These are phyloP conservation scores for Cyberlindnera japonica DNA, from an alignment of 805 yeast genomes.

Conservation along the genomic window DNA sequence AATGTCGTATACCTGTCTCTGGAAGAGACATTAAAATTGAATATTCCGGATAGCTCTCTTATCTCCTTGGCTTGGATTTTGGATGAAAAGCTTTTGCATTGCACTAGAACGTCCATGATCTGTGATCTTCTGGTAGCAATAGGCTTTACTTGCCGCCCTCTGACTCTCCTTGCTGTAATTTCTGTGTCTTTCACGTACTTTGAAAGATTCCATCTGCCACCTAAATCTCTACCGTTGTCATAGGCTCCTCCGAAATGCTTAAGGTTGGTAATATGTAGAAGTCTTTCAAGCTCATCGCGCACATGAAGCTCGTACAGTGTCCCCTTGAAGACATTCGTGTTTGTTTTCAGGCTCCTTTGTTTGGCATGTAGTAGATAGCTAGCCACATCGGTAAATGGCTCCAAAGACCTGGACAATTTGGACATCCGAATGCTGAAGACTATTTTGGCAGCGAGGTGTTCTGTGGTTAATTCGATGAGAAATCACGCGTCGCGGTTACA, in stretches of 20 bases:
- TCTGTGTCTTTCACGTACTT: background rate
- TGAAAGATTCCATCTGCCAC: slow-evolving; percentile 21
- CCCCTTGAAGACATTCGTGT: slow-evolving; percentile 25
- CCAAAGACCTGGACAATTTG: background rate
- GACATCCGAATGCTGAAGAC: too few species aligned
- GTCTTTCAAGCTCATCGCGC: slow-evolving; percentile 10
- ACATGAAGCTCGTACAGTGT: slow-evolving; percentile 25
- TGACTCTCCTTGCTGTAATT: slow-evolving; percentile 1
- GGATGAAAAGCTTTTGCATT: slow-evolving; percentile 23
- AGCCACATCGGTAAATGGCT: slow-evolving; percentile 1
- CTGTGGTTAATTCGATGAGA: too few species aligned
- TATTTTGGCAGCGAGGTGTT: too few species aligned
- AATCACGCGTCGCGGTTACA: too few species aligned
- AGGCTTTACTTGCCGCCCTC: slow-evolving; percentile 15
- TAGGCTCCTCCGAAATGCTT: slow-evolving; percentile 24
- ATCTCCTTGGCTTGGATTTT: slow-evolving; percentile 27
- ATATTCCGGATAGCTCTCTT: slow-evolving; percentile 25
- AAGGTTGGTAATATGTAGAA: slow-evolving; percentile 8
- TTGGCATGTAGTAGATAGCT: slow-evolving; percentile 19
- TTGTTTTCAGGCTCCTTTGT: slow-evolving; percentile 15
- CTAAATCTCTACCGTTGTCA: slow-evolving; percentile 27
- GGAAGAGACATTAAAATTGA: slow-evolving; percentile 18
- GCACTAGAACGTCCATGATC: slow-evolving; percentile 22
- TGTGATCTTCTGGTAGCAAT: slow-evolving; percentile 3
- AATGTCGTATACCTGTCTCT: slow-evolving; percentile 15